These are phyloP conservation scores for Citrus australasica DNA, from an alignment of 345 rosid species.

Conservation along the genomic window DNA sequence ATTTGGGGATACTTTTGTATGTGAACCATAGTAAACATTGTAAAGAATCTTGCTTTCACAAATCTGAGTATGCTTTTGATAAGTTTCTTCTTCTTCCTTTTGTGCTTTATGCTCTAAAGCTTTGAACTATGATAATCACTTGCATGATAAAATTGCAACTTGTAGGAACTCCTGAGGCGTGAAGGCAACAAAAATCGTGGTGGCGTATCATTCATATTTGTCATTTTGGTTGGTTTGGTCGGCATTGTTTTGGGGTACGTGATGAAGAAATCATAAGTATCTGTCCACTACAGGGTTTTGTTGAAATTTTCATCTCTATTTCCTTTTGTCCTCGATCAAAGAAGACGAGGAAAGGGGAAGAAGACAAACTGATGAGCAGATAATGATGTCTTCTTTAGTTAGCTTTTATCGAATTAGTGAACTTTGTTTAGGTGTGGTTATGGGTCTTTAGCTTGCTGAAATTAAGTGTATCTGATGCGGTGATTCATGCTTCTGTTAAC, in stretches of 20 bases:
- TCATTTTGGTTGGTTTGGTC: constrained; percentile 52
- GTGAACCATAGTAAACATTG: not conserved
- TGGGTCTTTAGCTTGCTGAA: constrained; percentile 17
- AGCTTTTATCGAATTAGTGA: constrained; percentile 31
- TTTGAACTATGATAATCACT: not conserved
- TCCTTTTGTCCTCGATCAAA: constrained; percentile 23
- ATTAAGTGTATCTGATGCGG: constrained; percentile 5
- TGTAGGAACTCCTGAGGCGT: constrained; percentile 54
- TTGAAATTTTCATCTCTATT: constrained; percentile 14
- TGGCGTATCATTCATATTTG: constrained; percentile 49
- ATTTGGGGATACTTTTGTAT: not conserved
- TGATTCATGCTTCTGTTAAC: constrained; percentile 19
- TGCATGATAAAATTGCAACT: constrained; percentile 1
- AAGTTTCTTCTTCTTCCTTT: not conserved
- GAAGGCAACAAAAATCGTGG: constrained; percentile 41
- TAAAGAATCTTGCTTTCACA: not conserved
- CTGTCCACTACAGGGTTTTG: not conserved
- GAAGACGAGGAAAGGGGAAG: constrained; percentile 33
- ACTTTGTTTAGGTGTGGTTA: constrained; percentile 24
- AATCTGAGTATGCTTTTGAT: not conserved
- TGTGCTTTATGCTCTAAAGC: not conserved
- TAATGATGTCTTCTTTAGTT: constrained; percentile 22
- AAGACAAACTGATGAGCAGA: constrained; percentile 20
- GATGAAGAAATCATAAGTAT: constrained; percentile 50
- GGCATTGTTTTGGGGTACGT: constrained; percentile 63